Evolutionary conservation across 345 rosid species (phyloP), one percentile per base, ranked within the genome.

Genomic region (Salix brachista): DNA sequence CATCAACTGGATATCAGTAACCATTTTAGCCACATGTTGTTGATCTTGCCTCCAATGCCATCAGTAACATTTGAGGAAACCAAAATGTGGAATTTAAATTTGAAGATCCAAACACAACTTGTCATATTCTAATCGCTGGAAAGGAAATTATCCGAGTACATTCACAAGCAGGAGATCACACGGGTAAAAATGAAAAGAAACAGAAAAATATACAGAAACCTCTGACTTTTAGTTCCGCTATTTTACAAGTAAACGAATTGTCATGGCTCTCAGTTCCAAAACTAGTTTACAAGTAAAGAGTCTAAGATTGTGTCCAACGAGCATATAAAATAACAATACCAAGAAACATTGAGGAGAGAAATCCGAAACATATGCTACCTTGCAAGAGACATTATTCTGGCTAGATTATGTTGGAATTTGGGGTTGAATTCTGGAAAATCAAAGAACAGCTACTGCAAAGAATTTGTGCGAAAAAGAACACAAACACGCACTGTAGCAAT

Each of bases 361-460:
- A 9, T 73, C 52, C 44, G 4, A 16, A 39, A 41, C 23, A 3
- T 23, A 25, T 65, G 61, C 44, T 66, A 48, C 44, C 70, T n/a
- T 30, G 14, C 30, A n/a, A 74, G 46, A 65, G 58, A 37, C 25
- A 71, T 58, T 37, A 56, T 34, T 56, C 46, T 13, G n/a, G 77
- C 62, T 30, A 46, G 70, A 73, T 39, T 21, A 74, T 26, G 71
- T 37, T n/a, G n/a, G n/a, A n/a, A n/a, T n/a, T n/a, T n/a, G n/a
- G n/a, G n/a, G n/a, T n/a, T n/a, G n/a, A n/a, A n/a, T n/a, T n/a
- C n/a, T n/a, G n/a, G n/a, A n/a, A n/a, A n/a, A n/a, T n/a, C n/a
- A n/a, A n/a, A n/a, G n/a, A n/a, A n/a, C n/a, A n/a, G n/a, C n/a
- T n/a, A n/a, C n/a, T n/a, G n/a, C n/a, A n/a, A n/a, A n/a, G n/a